These are phyloP conservation scores for Xylaria grammica DNA, from an alignment of 495 filamentous ascomycete genomes.

Conservation along the genomic window DNA sequence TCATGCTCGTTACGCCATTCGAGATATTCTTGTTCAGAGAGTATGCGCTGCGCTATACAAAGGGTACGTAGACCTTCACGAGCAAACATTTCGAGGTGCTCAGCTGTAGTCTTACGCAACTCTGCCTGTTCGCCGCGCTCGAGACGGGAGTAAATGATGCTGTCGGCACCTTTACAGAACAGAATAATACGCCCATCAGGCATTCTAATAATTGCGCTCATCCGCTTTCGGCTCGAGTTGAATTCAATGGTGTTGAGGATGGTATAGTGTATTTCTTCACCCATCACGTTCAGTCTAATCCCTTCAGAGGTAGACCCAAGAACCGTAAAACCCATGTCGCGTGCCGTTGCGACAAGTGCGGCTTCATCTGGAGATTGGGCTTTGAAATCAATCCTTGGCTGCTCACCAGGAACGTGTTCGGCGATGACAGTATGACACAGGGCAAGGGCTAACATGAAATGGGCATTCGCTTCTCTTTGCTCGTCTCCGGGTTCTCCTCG, in stretches of 20 bases:
- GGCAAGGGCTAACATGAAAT: slow-evolving; percentile 94
- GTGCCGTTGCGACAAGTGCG: slow-evolving; percentile 89
- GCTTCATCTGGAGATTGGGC: slow-evolving; percentile 98
- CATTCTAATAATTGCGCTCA: slow-evolving; percentile 98
- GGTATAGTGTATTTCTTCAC: slow-evolving; percentile 79
- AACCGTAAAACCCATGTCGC: slow-evolving; percentile 96
- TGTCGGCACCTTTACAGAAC: slow-evolving; percentile 98
- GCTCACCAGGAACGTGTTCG: slow-evolving; percentile 84
- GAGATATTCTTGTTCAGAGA: slow-evolving; percentile 86
- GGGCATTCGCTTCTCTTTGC: slow-evolving; percentile 76
- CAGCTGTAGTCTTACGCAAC: slow-evolving; percentile 79
- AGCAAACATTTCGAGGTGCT: slow-evolving; percentile 96
- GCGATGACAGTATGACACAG: slow-evolving; percentile 97
- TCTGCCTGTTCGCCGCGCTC: slow-evolving; percentile 84
- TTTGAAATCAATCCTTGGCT: slow-evolving; percentile 91
- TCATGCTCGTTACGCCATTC: slow-evolving; percentile 88
- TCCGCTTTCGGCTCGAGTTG: slow-evolving; percentile 94
- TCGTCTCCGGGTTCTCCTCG: slow-evolving; percentile 74
- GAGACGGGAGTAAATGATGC: slow-evolving; percentile 93
- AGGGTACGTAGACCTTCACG: slow-evolving; percentile 93
- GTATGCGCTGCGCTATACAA: slow-evolving; percentile 86
- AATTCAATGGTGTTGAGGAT: slow-evolving; percentile 97
- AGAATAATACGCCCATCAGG: slow-evolving; percentile 90
- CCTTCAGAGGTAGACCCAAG: slow-evolving; percentile 78
- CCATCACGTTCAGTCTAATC: slow-evolving; percentile 84